These are phyloP conservation scores for Phialocephala sp. DNA, from an alignment of 2,329 filamentous ascomycete genomes.

Conservation along the genomic window DNA sequence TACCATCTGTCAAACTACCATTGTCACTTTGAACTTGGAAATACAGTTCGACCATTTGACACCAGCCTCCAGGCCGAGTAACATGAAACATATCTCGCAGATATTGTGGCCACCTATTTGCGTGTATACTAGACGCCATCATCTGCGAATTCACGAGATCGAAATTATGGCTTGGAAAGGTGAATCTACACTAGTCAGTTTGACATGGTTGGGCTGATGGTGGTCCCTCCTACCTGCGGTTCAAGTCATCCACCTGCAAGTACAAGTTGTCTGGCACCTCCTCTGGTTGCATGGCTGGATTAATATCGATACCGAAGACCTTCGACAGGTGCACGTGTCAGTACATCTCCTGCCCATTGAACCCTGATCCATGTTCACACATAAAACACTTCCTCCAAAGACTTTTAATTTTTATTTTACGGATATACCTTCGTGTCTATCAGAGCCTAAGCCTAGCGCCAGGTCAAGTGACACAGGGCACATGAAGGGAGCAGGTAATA, in stretches of 20 bases:
- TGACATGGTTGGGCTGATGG: neutral
- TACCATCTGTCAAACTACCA: slow-evolving; percentile 71
- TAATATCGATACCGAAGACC: slow-evolving; percentile 76
- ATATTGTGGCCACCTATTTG: slow-evolving; percentile 74
- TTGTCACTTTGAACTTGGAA: slow-evolving; percentile 86
- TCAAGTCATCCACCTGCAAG: slow-evolving; percentile 75
- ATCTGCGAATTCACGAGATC: slow-evolving; percentile 74
- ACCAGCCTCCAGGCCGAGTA: slow-evolving; percentile 79
- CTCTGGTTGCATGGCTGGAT: slow-evolving; percentile 71
- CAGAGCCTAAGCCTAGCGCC: neutral
- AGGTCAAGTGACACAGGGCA: neutral
- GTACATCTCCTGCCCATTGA: neutral
- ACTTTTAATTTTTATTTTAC: no score
- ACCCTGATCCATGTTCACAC: neutral
- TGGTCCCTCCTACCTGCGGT: slow-evolving; percentile 55
- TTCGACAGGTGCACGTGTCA: slow-evolving; percentile 43
- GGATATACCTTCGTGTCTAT: neutral
- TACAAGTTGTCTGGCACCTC: slow-evolving; percentile 69
- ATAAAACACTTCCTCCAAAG: neutral
- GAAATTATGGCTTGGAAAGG: slow-evolving; percentile 73
- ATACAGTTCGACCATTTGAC: slow-evolving; percentile 88
- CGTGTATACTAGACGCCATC: slow-evolving; percentile 39
- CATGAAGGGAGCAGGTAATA: neutral
- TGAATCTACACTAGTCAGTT: slow-evolving; percentile 54
- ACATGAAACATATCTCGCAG: slow-evolving; percentile 76